These are phyloP conservation scores for Cymbopogon flexuosus DNA, from an alignment of 202 grass and related monocot genomes.

Conservation along the genomic window DNA sequence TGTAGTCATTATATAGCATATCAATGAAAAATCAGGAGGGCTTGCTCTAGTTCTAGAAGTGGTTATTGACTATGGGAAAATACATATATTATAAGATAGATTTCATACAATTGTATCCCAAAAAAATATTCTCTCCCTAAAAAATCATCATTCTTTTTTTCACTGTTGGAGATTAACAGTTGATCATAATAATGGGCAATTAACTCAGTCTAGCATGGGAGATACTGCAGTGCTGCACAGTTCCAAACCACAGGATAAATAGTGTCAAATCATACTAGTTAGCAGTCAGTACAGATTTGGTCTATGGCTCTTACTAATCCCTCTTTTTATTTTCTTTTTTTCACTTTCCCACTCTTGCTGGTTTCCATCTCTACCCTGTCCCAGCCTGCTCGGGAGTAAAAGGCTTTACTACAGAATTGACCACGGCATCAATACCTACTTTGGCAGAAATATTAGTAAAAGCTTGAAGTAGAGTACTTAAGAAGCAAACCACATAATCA, in stretches of 20 bases:
- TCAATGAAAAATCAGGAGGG: background rate
- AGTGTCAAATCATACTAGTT: background rate
- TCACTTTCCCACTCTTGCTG: background rate
- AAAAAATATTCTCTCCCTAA: background rate
- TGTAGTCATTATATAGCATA: background rate
- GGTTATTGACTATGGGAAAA: background rate
- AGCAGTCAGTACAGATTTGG: background rate
- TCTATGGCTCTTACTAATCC: background rate
- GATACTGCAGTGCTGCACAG: background rate
- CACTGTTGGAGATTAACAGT: background rate
- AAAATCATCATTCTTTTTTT: background rate
- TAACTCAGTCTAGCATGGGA: background rate
- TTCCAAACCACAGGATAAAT: background rate
- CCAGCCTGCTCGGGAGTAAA: background rate
- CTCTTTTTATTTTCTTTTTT: background rate
- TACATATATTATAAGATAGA: background rate
- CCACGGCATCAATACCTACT: background rate
- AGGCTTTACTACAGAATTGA: background rate
- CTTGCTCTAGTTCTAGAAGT: background rate
- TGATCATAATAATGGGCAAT: background rate
- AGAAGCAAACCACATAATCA: background rate
- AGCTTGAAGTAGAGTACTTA: background rate
- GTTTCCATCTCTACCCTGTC: background rate
- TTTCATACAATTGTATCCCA: background rate
- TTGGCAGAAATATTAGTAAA: background rate